Evolutionary conservation across 352 stramenopile genomes (phyloP).

Genomic region (Pythium grandisporangium): DNA sequence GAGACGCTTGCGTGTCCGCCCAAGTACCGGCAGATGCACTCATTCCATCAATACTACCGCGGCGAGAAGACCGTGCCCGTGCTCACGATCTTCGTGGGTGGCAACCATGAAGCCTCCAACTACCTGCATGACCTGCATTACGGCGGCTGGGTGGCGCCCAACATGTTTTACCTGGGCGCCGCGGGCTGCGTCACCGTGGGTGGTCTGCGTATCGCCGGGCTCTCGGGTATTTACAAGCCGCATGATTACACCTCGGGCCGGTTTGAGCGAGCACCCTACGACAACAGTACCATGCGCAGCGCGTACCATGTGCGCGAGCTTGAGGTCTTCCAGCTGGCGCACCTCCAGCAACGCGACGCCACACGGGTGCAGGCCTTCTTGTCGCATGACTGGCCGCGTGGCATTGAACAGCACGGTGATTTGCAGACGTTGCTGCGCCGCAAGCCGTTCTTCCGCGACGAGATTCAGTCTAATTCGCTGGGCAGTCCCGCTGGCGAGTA

Average conservation of each 20-base stretch:
- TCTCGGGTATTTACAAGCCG: constrained; percentile 97
- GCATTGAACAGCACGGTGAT: constrained; percentile 95
- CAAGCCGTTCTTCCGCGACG: constrained; percentile 94
- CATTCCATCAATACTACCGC: constrained; percentile 96
- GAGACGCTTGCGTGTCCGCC: constrained; percentile 90
- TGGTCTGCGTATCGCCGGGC: constrained; percentile 92
- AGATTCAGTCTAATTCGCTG: constrained; percentile 90
- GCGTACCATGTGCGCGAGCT: constrained; percentile 79
- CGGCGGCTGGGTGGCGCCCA: constrained; percentile 96
- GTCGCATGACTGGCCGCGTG: constrained; percentile 98
- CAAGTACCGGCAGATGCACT: constrained; percentile 92
- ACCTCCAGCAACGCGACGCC: constrained; percentile 89
- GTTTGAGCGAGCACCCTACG: constrained; percentile 80
- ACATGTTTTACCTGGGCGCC: constrained; percentile 98
- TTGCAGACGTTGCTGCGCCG: constrained; percentile 74
- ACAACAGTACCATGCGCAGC: constrained; percentile 81
- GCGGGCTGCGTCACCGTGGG: constrained; percentile 90
- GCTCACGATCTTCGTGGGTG: constrained; percentile 96
- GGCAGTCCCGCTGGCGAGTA: constrained; percentile 91
- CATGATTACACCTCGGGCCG: constrained; percentile 86
- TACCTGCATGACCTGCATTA: constrained; percentile 97
- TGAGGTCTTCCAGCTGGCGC: constrained; percentile 89
- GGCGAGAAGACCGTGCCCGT: constrained; percentile 89
- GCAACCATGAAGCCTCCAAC: constrained; percentile 98
- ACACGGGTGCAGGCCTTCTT: constrained; percentile 88